These are phyloP conservation scores for Paramecium sexaurelia DNA, from an alignment of 73 alveolate species.

Conservation along the genomic window DNA sequence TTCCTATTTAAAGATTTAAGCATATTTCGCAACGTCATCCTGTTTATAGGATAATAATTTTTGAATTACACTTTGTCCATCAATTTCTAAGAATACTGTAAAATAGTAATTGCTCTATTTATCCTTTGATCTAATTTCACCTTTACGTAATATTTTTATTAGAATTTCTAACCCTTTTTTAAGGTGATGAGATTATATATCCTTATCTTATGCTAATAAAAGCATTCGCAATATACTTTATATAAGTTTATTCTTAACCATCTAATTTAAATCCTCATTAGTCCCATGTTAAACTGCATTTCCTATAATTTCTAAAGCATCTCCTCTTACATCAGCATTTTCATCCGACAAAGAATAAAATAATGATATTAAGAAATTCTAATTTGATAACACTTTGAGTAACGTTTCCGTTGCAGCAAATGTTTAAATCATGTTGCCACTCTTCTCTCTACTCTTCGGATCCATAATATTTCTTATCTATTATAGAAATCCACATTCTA, in stretches of 20 bases:
- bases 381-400: neutral
- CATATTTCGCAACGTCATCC: constrained; percentile 43
- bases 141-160: neutral
- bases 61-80: neutral
- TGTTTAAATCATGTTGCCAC: neutral
- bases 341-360: neutral
- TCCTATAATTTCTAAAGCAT: neutral
- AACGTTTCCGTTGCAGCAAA: constrained; percentile 8
- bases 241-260: neutral
- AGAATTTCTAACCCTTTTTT: constrained; percentile 13
- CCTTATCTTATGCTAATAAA: neutral
- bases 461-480: neutral
- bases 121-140: neutral
- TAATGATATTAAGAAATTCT: neutral
- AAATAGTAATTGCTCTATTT: neutral
- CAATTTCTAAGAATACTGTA: neutral
- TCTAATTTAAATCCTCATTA: neutral
- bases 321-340: neutral
- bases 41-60: neutral
- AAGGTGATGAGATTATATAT: neutral
- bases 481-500: neutral
- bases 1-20: constrained; percentile 8
- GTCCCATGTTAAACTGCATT: constrained; percentile 21
- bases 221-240: neutral
- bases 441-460: neutral